phyloP scores from a whole-genome alignment of 345 rosid species.

The Lepidium africanum region DNA sequence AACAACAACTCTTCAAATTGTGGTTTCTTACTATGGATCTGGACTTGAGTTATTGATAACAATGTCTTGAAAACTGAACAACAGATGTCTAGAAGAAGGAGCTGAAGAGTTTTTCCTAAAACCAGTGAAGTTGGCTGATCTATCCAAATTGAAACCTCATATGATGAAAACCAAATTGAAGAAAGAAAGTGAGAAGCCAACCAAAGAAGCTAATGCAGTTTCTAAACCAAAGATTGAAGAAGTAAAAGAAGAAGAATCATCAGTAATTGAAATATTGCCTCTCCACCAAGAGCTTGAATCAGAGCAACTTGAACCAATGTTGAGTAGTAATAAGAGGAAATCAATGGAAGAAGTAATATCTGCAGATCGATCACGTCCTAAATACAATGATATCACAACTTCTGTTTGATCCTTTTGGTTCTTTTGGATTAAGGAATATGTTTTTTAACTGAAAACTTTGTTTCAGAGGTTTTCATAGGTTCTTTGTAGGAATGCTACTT shows the following conservation, averaged over 20 bases:
- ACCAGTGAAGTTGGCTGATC: slow-evolving; percentile 79
- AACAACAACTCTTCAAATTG: not conserved
- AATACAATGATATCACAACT: slow-evolving; percentile 22
- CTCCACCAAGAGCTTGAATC: slow-evolving; percentile 1
- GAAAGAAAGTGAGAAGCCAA: slow-evolving; percentile 8
- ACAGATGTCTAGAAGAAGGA: slow-evolving; percentile 84
- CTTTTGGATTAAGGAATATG: not conserved
- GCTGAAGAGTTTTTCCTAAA: slow-evolving; percentile 89
- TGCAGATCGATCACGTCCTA: slow-evolving; percentile 20
- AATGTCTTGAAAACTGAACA: not conserved
- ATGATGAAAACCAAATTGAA: slow-evolving; percentile 29
- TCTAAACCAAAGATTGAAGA: not conserved
- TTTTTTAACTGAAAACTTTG: not conserved
- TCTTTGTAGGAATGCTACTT: slow-evolving; percentile 18
- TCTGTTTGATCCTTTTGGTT: slow-evolving; percentile 6
- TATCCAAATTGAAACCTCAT: slow-evolving; percentile 64
- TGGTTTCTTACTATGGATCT: not conserved
- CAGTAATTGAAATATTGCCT: slow-evolving; percentile 13
- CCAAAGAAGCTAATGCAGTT: not conserved
- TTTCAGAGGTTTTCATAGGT: not conserved
- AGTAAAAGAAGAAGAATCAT: not conserved
- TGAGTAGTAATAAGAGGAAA: slow-evolving; percentile 37
- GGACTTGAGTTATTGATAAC: not conserved
- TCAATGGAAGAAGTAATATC: slow-evolving; percentile 29
- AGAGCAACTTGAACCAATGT: not conserved